These are phyloP conservation scores for Eucalyptus melliodora DNA, from an alignment of 345 rosid species.

Conservation along the genomic window DNA sequence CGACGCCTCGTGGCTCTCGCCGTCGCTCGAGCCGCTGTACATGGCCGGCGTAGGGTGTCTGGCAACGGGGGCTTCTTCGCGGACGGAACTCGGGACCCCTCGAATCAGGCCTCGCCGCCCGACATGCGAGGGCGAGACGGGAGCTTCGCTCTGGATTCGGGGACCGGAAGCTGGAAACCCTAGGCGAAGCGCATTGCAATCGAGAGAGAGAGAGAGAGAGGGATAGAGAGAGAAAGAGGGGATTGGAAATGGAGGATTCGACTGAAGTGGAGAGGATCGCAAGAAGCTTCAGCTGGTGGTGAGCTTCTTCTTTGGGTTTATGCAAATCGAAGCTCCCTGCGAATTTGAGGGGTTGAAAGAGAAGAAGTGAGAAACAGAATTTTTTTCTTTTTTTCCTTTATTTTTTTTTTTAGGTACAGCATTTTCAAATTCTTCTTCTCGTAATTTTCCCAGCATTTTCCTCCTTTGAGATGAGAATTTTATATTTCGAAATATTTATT, in stretches of 20 bases:
- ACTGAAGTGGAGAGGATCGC: background rate
- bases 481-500: background rate
- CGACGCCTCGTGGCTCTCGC: constrained; percentile 76
- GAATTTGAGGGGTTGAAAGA: background rate
- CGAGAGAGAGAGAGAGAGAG: background rate
- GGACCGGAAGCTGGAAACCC: background rate
- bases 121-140: background rate
- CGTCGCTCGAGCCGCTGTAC: constrained; percentile 96
- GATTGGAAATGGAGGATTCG: background rate
- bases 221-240: background rate
- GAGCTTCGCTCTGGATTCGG: background rate
- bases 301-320: background rate
- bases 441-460: background rate
- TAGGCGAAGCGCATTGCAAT: background rate
- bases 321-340: background rate
- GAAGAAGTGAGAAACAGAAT: background rate
- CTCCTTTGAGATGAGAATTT: no score
- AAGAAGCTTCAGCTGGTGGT: background rate
- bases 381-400: fast-evolving
- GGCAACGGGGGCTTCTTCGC: background rate
- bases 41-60: constrained; percentile 1
- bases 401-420: background rate
- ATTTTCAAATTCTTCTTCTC: background rate
- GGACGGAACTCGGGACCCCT: background rate
- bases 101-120: background rate